A percentile compares a stretch with the other conserved stretches of the same genome.
These are phyloP conservation scores for Globisporangium rhizosaccharum DNA, from an alignment of 352 stramenopile species.

Conservation along the genomic window DNA sequence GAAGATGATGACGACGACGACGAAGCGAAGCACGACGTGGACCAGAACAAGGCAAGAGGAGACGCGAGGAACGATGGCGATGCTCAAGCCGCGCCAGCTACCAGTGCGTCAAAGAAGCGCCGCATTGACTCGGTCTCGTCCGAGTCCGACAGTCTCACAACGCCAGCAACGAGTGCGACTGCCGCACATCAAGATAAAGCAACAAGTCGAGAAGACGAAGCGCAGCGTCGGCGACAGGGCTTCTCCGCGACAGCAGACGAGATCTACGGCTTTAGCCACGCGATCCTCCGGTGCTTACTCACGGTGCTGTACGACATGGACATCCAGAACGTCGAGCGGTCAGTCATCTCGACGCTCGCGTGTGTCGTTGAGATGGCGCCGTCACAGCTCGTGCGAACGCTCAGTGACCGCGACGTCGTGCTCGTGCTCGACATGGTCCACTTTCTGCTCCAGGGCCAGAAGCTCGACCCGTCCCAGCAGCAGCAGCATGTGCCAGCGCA, in stretches of 20 bases:
- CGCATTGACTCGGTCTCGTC: slow-evolving; percentile 27
- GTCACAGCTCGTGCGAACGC: slow-evolving; percentile 37
- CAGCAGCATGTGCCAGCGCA: not conserved
- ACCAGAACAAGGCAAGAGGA: not conserved
- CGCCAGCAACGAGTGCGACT: slow-evolving; percentile 1
- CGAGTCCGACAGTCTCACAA: slow-evolving; percentile 15
- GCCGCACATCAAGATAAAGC: not conserved
- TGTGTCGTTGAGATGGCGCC: slow-evolving; percentile 72
- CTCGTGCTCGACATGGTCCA: slow-evolving; percentile 66
- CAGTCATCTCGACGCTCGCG: slow-evolving; percentile 57
- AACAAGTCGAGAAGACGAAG: slow-evolving; percentile 10
- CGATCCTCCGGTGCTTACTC: slow-evolving; percentile 42
- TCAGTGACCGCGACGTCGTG: slow-evolving; percentile 49
- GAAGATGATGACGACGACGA: slow-evolving; percentile 24
- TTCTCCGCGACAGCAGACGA: slow-evolving; percentile 30
- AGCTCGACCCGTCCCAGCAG: slow-evolving; percentile 7
- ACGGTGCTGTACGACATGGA: slow-evolving; percentile 49
- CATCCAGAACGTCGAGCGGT: slow-evolving; percentile 61
- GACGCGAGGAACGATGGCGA: not conserved
- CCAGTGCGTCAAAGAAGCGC: slow-evolving; percentile 17
- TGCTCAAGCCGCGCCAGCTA: no score
- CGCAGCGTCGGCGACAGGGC: slow-evolving; percentile 12
- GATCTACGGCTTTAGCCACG: slow-evolving; percentile 41
- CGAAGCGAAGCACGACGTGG: slow-evolving; percentile 4
- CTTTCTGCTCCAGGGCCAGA: slow-evolving; percentile 53